Conservation (phyloP, 1,284 basidiomycete genomes). For the Cutaneotrichosporon sp. region DNA sequence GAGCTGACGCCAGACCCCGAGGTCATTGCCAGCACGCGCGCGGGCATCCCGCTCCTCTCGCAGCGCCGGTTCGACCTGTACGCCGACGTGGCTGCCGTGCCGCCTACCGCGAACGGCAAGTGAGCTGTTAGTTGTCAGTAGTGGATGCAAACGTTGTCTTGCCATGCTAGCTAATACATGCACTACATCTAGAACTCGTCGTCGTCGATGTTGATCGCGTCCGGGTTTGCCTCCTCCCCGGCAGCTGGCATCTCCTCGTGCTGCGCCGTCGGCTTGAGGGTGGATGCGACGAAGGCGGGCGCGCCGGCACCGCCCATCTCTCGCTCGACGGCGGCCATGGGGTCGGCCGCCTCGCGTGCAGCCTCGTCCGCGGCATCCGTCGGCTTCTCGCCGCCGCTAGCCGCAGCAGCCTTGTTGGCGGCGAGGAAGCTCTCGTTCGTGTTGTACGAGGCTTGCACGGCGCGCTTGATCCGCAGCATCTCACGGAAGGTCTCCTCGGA, state of each 20-base stretch:
- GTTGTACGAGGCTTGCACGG: slow-evolving; percentile 98
- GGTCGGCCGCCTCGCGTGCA: slow-evolving; percentile 57
- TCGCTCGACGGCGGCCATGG: slow-evolving; percentile 60
- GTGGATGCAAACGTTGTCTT: slow-evolving; percentile 1
- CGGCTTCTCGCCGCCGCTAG: slow-evolving; percentile 42
- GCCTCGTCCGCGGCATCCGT: slow-evolving; percentile 40
- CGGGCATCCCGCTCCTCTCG: slow-evolving; percentile 74
- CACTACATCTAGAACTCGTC: slow-evolving; percentile 45
- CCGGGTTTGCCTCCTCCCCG: slow-evolving; percentile 43
- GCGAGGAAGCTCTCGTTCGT: slow-evolving; percentile 84
- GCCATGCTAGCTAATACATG: slow-evolving; percentile 7
- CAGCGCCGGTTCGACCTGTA: slow-evolving; percentile 59
- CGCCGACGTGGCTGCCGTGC: slow-evolving; percentile 15
- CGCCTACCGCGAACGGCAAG: slow-evolving; percentile 31
- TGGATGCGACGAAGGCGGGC: slow-evolving; percentile 69
- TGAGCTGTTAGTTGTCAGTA: slow-evolving; percentile 32
- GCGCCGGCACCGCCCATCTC: slow-evolving; percentile 62
- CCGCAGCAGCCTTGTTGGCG: slow-evolving; percentile 75
- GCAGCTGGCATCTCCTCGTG: slow-evolving; percentile 35
- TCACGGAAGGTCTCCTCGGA: slow-evolving; percentile 99
- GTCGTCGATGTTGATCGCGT: slow-evolving; percentile 52
- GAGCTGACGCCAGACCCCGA: slow-evolving; percentile 62
- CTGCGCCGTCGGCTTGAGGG: slow-evolving; percentile 34
- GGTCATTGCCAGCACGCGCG: slow-evolving; percentile 63
- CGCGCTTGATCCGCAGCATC: slow-evolving; percentile 96